These are phyloP conservation scores for Alternaria gaisen DNA, from an alignment of 2,329 filamentous ascomycete genomes.

Conservation along the genomic window DNA sequence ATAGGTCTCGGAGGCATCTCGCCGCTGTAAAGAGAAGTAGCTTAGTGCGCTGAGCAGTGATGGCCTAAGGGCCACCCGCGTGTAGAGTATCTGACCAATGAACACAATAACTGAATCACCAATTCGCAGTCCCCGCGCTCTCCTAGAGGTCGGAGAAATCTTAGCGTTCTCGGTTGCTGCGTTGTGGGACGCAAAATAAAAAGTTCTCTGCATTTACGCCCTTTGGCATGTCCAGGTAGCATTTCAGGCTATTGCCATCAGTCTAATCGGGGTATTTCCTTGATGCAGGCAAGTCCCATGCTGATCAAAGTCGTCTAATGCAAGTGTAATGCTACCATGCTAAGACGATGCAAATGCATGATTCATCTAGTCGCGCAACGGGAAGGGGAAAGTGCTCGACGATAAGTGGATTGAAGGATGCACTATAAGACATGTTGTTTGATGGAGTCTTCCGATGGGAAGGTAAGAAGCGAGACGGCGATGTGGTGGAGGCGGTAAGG, in stretches of 20 bases:
- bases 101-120: neutral
- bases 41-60: neutral
- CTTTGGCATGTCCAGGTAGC: neutral
- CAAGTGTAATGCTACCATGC: neutral
- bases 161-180: neutral
- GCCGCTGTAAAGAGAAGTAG: neutral
- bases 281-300: neutral
- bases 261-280: neutral
- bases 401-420: neutral
- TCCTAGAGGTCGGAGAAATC: neutral
- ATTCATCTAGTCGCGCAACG: neutral
- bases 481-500: neutral
- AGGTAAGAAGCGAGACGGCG: neutral
- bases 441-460: neutral
- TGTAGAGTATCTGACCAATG: neutral
- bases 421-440: neutral
- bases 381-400: neutral
- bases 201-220: neutral
- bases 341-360: too few relatives aligned
- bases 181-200: neutral
- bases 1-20: neutral
- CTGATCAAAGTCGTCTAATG: neutral
- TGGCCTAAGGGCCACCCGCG: neutral
- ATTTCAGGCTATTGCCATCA: neutral
- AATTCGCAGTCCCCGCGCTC: neutral